Conservation (phyloP, 2,329 filamentous ascomycete genomes). For the Tympanopsis confertula region DNA sequence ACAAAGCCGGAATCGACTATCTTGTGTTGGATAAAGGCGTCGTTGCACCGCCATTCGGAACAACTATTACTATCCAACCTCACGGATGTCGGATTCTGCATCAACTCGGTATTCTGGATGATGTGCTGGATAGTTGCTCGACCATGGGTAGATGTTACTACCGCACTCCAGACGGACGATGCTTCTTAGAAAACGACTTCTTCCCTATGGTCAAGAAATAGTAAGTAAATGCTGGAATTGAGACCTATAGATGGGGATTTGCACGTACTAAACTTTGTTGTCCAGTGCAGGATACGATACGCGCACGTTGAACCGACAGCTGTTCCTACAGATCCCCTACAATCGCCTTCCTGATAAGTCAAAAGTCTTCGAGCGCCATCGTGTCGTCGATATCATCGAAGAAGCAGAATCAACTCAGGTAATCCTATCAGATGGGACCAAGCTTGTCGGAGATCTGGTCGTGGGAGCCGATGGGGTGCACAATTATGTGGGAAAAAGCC, state of each 20-base stretch:
- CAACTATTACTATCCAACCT: not conserved
- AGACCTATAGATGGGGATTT: not conserved
- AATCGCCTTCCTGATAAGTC: not conserved
- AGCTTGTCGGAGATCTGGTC: not conserved
- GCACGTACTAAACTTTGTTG: not conserved
- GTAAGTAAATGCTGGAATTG: not conserved
- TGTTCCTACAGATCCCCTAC: not conserved
- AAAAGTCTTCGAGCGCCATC: not conserved
- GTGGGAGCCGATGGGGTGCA: constrained; percentile 2
- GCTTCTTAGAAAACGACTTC: not conserved
- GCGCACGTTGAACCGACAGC: not conserved
- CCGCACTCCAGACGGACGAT: not conserved
- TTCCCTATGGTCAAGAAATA: not conserved
- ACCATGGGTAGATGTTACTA: not conserved
- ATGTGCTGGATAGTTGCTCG: not conserved
- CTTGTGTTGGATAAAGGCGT: constrained; percentile 24
- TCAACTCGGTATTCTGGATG: not conserved
- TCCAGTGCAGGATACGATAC: not conserved
- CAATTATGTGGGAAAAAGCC: constrained; percentile 4
- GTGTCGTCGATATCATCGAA: constrained; percentile 1
- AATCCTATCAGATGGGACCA: constrained; percentile 5
- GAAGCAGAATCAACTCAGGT: constrained; percentile 5
- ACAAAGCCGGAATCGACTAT: constrained; percentile 25
- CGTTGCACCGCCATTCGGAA: not conserved
- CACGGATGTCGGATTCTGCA: not conserved